phyloP scores from a whole-genome alignment of 257 asterid genomes.

The Cinchona pubescens region DNA sequence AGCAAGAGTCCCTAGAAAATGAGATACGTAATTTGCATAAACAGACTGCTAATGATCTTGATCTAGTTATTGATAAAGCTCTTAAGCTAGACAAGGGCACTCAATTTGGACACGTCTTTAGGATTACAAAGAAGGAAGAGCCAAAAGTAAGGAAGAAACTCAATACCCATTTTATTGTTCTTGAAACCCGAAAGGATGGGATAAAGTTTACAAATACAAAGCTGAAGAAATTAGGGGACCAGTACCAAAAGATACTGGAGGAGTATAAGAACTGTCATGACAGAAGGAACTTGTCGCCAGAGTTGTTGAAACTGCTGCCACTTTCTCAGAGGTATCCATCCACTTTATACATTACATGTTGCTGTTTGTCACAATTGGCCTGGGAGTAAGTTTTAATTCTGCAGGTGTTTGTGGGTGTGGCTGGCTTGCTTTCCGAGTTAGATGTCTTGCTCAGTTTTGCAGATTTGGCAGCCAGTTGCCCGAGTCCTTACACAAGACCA shows the following conservation, averaged over 20 bases:
- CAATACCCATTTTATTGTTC: conserved; percentile 77
- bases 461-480: conserved; percentile 85
- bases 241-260: conserved; percentile 79
- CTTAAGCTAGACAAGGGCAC: conserved; percentile 87
- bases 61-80: conserved; percentile 72
- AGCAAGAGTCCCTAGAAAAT: conserved; percentile 72
- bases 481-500: conserved; percentile 85
- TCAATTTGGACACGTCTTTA: conserved; percentile 85
- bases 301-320: conserved; percentile 82
- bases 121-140: conserved; percentile 98
- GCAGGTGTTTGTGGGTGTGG: conserved; percentile 83
- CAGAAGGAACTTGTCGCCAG: conserved; percentile 89
- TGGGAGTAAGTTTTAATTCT: conserved; percentile 18
- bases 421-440: conserved; percentile 74
- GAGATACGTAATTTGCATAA: conserved; percentile 74
- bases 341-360: conserved; percentile 3
- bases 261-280: conserved; percentile 89
- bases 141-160: conserved; percentile 93
- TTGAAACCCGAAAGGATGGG: conserved; percentile 98
- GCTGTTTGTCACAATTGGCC: conserved; percentile 3
- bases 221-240: conserved; percentile 80
- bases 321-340: conserved; percentile 72
- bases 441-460: conserved; percentile 98
- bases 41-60: conserved; percentile 78
- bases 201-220: conserved; percentile 87